phyloP scores from a whole-genome alignment of 495 filamentous ascomycete genomes.

The Xeromyces bisporus region DNA sequence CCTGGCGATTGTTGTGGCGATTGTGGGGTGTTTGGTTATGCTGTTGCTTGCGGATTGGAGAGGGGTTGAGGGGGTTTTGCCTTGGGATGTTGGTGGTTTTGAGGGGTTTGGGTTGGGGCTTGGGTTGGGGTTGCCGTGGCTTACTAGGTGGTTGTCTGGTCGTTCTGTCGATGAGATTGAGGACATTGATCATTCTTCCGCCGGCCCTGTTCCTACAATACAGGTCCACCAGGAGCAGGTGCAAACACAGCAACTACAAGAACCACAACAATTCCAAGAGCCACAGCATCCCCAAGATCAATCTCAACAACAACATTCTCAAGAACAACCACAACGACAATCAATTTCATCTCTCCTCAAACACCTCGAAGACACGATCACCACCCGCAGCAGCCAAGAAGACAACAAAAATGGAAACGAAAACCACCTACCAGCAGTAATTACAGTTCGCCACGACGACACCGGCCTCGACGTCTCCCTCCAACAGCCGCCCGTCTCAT shows the following conservation, averaged over 20 bases:
- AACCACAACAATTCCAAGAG: background rate
- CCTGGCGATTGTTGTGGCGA: conserved; percentile 33
- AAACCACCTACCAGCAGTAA: conserved; percentile 8
- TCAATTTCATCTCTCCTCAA: background rate
- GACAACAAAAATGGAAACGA: background rate
- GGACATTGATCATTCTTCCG: background rate
- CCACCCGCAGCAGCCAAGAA: background rate
- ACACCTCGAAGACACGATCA: background rate
- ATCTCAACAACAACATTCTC: too few relatives aligned
- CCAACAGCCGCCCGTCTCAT: conserved; percentile 12
- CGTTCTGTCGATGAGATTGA: background rate
- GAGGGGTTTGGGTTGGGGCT: too few relatives aligned
- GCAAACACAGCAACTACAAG: too few relatives aligned
- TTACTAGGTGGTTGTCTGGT: background rate
- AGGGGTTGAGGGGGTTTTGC: conserved; percentile 38
- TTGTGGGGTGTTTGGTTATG: conserved; percentile 40
- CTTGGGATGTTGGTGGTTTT: too few relatives aligned
- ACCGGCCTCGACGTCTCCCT: conserved; percentile 9
- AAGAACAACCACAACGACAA: too few relatives aligned
- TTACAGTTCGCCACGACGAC: conserved; percentile 11
- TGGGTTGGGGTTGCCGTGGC: too few relatives aligned
- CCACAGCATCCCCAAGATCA: background rate
- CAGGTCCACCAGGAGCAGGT: background rate
- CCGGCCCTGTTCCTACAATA: background rate
- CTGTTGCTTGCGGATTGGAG: conserved; percentile 53